A percentile compares a stretch with the other conserved stretches of the same genome.
phyloP scores from a whole-genome alignment of 108 stramenopile genomes.

The Hondaea fermentalgiana region DNA sequence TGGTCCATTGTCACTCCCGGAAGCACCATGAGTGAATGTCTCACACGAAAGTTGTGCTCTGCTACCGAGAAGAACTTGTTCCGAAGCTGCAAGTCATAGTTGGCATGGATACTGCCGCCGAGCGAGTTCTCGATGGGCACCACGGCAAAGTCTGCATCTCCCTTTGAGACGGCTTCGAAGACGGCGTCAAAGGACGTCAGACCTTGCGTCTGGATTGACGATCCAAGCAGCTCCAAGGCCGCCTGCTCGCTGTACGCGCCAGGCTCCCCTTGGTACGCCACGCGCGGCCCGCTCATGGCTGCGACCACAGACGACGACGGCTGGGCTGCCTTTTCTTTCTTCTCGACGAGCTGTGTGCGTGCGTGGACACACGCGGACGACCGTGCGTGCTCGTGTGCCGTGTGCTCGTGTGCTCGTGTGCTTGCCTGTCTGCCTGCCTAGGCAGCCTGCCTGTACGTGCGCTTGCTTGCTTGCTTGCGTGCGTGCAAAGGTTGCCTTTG shows the following conservation, averaged over 20 bases:
- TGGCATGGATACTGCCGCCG: constrained; percentile 94
- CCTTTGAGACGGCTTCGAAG: constrained; percentile 83
- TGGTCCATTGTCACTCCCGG: constrained; percentile 60
- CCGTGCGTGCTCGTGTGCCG: no score
- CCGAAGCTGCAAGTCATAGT: constrained; percentile 89
- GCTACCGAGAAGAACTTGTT: constrained; percentile 69
- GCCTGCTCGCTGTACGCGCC: constrained; percentile 95
- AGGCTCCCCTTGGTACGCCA: constrained; percentile 89
- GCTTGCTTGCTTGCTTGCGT: no score
- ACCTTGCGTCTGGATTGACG: not conserved
- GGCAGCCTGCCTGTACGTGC: no score
- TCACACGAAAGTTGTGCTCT: constrained; percentile 89
- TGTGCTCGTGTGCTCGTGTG: no score
- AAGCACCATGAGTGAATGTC: constrained; percentile 76
- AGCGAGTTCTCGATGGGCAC: constrained; percentile 91
- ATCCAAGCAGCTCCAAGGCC: constrained; percentile 73
- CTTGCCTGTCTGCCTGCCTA: no score
- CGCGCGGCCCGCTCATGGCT: constrained; percentile 6
- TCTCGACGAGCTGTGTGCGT: no score
- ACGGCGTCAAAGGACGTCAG: constrained; percentile 49
- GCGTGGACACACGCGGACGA: no score
- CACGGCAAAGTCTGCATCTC: constrained; percentile 85
- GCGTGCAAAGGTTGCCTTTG: no score
- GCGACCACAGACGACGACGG: no score
- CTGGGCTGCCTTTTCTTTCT: no score